These are phyloP conservation scores for Pythium aquatile DNA, from an alignment of 352 stramenopile species.

Conservation along the genomic window DNA sequence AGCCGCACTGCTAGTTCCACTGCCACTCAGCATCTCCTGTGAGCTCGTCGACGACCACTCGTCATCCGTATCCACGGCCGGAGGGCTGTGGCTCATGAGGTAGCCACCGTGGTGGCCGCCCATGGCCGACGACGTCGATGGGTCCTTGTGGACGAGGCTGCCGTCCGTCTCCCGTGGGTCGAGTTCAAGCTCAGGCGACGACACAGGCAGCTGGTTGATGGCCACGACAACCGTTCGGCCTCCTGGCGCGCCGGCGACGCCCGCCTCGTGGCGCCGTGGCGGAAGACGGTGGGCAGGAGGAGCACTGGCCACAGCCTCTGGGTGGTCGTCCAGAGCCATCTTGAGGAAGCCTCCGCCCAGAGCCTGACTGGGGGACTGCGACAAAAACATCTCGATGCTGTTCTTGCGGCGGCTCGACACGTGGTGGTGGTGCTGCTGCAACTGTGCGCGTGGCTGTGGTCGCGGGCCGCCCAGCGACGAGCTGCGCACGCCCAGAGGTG, in stretches of 20 bases:
- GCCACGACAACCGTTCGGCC: conserved; percentile 11
- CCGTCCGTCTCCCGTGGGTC: conserved; percentile 4
- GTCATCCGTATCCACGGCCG: conserved; percentile 24
- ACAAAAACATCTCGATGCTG: conserved; percentile 88
- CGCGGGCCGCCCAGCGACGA: conserved; percentile 5
- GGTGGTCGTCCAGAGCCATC: conserved; percentile 60
- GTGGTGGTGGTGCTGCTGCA: neutral
- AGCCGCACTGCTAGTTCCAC: conserved; percentile 11
- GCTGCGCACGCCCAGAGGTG: conserved; percentile 21
- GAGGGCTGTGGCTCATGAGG: conserved; percentile 22
- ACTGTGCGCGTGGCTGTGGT: neutral
- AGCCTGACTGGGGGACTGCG: conserved; percentile 76
- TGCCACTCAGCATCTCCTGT: conserved; percentile 22
- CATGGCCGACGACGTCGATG: neutral
- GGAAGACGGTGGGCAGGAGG: conserved; percentile 12
- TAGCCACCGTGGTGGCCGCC: conserved; percentile 6
- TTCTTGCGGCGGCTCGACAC: conserved; percentile 69
- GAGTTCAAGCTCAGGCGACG: conserved; percentile 8
- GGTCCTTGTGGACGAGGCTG: conserved; percentile 6
- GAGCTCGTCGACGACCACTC: conserved; percentile 26
- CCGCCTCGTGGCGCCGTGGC: conserved; percentile 13
- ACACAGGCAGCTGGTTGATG: conserved; percentile 10
- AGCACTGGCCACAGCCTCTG: neutral
- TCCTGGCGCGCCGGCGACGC: neutral
- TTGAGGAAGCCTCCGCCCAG: conserved; percentile 78